phyloP scores from a whole-genome alignment of 2,329 filamentous ascomycete genomes.

The Apiospora marii region DNA sequence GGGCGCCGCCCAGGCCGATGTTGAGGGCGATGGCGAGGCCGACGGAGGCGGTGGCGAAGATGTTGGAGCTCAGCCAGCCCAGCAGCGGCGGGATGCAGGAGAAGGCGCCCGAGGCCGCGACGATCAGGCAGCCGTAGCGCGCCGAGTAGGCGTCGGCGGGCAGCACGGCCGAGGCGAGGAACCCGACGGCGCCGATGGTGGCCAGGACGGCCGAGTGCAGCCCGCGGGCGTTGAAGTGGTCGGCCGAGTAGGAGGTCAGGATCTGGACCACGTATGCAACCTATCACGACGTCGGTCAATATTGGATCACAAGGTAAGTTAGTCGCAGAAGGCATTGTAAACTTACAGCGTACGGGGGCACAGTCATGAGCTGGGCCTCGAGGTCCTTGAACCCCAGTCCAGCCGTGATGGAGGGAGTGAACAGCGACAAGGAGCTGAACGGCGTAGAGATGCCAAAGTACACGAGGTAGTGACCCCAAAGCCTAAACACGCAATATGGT shows the following conservation, averaged over 20 bases:
- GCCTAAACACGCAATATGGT: constrained; percentile 37
- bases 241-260: constrained; percentile 64
- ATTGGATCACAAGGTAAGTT: background rate
- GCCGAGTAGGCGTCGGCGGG: constrained; percentile 63
- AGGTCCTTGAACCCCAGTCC: constrained; percentile 40
- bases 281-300: background rate
- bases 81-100: constrained; percentile 72
- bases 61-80: constrained; percentile 72
- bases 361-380: constrained; percentile 69
- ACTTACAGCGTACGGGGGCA: constrained; percentile 64
- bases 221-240: constrained; percentile 63
- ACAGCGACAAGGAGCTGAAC: constrained; percentile 44
- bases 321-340: background rate
- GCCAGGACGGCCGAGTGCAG: constrained; percentile 51
- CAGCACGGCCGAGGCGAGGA: constrained; percentile 68
- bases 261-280: constrained; percentile 39
- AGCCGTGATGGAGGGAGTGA: constrained; percentile 65
- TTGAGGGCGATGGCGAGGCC: constrained; percentile 75
- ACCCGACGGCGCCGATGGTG: constrained; percentile 52
- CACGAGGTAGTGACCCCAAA: constrained; percentile 70
- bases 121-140: constrained; percentile 73
- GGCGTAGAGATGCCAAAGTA: constrained; percentile 47
- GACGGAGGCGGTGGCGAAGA: constrained; percentile 68
- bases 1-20: constrained; percentile 67
- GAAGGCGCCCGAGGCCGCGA: constrained; percentile 71